A percentile compares a stretch with the other conserved stretches of the same genome.
phyloP scores from a whole-genome alignment of 129 eudicot genomes.

The Flaveria sonorensis region DNA sequence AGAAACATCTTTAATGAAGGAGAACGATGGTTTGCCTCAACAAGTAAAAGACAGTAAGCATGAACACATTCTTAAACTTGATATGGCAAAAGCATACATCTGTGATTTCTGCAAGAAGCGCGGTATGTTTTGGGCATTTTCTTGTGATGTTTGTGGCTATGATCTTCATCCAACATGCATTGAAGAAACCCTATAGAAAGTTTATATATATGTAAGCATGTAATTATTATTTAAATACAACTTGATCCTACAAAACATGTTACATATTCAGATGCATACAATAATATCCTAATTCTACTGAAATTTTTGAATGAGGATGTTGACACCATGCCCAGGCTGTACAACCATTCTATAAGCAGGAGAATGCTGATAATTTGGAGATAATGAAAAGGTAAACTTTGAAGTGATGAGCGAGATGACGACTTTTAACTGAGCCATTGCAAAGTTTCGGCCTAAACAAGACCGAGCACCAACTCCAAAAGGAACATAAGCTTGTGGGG shows the following conservation, averaged over 20 bases:
- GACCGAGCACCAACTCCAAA: slow-evolving; percentile 81
- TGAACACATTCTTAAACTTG: slow-evolving; percentile 49
- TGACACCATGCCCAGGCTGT: slow-evolving; percentile 80
- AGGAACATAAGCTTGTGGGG: slow-evolving; percentile 81
- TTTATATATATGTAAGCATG: slow-evolving; percentile 13
- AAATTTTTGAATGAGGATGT: slow-evolving; percentile 50
- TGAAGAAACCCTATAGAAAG: slow-evolving; percentile 27
- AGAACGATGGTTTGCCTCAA: slow-evolving; percentile 46
- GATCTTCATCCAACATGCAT: slow-evolving; percentile 62
- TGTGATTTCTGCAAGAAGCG: slow-evolving; percentile 54
- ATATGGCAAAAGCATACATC: slow-evolving; percentile 43
- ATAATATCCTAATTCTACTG: slow-evolving; percentile 11
- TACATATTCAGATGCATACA: slow-evolving; percentile 34
- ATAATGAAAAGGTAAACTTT: slow-evolving; percentile 61
- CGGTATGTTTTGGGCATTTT: slow-evolving; percentile 55
- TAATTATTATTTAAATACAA: slow-evolving; percentile 23
- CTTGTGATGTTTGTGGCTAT: slow-evolving; percentile 53
- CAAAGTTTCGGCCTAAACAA: slow-evolving; percentile 72
- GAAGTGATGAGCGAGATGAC: slow-evolving; percentile 59
- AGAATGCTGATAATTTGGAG: slow-evolving; percentile 71
- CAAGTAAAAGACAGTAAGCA: slow-evolving; percentile 42
- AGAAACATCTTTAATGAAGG: slow-evolving; percentile 41
- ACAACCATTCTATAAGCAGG: slow-evolving; percentile 86
- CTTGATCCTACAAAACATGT: slow-evolving; percentile 15
- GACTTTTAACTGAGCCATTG: slow-evolving; percentile 68